A percentile compares a stretch with the other conserved stretches of the same genome.
These are phyloP conservation scores for Kalmusia sp. DNA, from an alignment of 2,329 filamentous ascomycete genomes.

Conservation along the genomic window DNA sequence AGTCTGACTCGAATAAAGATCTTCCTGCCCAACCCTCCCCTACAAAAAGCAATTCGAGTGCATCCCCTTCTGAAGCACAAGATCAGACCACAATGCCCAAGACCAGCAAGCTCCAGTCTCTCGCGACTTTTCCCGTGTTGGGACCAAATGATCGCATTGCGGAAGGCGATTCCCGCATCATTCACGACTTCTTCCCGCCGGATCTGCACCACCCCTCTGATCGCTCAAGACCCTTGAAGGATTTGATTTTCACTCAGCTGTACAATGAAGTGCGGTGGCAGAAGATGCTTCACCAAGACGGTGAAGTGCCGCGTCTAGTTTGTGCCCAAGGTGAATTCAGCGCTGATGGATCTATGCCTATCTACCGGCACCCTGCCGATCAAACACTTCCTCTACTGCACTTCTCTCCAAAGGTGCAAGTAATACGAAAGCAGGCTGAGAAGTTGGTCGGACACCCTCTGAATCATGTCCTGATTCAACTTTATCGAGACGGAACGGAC, in stretches of 20 bases:
- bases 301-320: constrained; percentile 88
- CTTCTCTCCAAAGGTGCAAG: constrained; percentile 76
- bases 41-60: not conserved
- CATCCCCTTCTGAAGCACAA: not conserved
- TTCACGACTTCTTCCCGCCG: constrained; percentile 71
- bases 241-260: constrained; percentile 72
- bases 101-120: constrained; percentile 44
- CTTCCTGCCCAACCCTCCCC: constrained; percentile 10
- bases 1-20: constrained; percentile 30
- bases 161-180: constrained; percentile 80
- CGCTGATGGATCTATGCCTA: constrained; percentile 75
- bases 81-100: constrained; percentile 20
- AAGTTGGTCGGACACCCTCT: constrained; percentile 76
- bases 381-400: constrained; percentile 78
- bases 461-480: constrained; percentile 92
- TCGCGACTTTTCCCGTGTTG: constrained; percentile 48
- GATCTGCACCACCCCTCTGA: constrained; percentile 32
- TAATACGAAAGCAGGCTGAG: constrained; percentile 74
- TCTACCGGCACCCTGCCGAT: constrained; percentile 96
- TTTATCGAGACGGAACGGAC: constrained; percentile 87
- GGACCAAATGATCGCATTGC: constrained; percentile 67
- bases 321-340: constrained; percentile 81
- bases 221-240: constrained; percentile 52
- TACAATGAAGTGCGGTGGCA: constrained; percentile 84
- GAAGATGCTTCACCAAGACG: constrained; percentile 89